Conservation (phyloP, 805 yeast genomes). For the Candida succiphila region DNA sequence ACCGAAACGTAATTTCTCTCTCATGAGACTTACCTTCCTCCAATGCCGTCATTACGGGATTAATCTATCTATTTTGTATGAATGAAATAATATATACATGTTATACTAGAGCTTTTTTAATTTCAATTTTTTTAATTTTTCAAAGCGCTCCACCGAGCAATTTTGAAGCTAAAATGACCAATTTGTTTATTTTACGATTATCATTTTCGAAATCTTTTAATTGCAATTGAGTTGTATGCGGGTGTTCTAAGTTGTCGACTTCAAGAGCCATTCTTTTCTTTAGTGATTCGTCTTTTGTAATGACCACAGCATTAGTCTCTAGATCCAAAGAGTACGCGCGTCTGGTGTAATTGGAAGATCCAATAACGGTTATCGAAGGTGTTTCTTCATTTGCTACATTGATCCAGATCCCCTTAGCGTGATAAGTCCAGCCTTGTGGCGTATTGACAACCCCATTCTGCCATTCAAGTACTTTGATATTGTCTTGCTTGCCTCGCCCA, state of each 20-base stretch:
- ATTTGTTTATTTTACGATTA: slow-evolving; percentile 43
- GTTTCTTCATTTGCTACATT: slow-evolving; percentile 40
- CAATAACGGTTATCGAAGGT: slow-evolving; percentile 76
- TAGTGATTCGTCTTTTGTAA: slow-evolving; percentile 58
- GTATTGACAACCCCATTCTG: slow-evolving; percentile 74
- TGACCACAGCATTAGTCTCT: slow-evolving; percentile 75
- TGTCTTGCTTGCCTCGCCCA: slow-evolving; percentile 26
- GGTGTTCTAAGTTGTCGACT: slow-evolving; percentile 44
- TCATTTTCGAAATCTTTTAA: slow-evolving; percentile 53
- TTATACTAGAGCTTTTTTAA: background rate
- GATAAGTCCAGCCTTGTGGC: slow-evolving; percentile 91
- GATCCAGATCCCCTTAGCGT: slow-evolving; percentile 94
- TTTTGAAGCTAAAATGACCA: slow-evolving; percentile 60
- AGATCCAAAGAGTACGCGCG: slow-evolving; percentile 82
- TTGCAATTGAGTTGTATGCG: slow-evolving; percentile 42
- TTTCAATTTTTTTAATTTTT: background rate
- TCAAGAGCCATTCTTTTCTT: slow-evolving; percentile 51
- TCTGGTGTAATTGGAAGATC: slow-evolving; percentile 89
- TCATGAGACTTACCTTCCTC: background rate
- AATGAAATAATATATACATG: no score
- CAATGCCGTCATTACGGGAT: background rate
- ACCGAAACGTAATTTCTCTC: background rate
- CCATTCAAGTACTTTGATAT: slow-evolving; percentile 73
- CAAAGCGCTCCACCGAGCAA: slow-evolving; percentile 46
- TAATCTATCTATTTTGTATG: no score